Percentiles rank a stretch among this genome's conserved stretches.
Conservation (phyloP, 495 filamentous ascomycete genomes). For the Cladorrhinum samala region DNA sequence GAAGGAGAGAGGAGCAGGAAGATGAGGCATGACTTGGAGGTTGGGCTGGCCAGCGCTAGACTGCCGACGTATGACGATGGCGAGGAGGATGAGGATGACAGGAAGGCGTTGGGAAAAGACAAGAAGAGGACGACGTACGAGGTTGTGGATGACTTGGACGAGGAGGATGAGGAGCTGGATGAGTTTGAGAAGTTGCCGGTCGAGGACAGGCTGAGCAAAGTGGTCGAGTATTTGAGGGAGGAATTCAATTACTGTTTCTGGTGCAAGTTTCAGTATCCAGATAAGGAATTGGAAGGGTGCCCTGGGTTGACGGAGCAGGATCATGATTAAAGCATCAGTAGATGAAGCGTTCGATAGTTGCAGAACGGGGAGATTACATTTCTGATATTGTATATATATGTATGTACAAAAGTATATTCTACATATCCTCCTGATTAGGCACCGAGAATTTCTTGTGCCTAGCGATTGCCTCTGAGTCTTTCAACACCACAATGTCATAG, state of each 20-base stretch:
- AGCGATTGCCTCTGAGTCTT: constrained; percentile 16
- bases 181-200: constrained; percentile 66
- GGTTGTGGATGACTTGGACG: constrained; percentile 65
- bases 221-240: constrained; percentile 64
- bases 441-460: constrained; percentile 15
- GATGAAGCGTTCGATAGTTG: background rate
- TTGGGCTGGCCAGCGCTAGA: constrained; percentile 35
- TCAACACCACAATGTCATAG: constrained; percentile 27
- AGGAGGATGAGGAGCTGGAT: constrained; percentile 81
- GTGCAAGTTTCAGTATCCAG: constrained; percentile 79
- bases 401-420: too few species aligned
- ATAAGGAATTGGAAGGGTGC: constrained; percentile 75
- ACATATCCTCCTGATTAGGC: background rate
- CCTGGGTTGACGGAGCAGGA: constrained; percentile 88
- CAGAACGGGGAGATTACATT: too few species aligned
- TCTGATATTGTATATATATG: too few species aligned
- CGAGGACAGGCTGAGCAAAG: constrained; percentile 54
- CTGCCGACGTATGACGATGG: constrained; percentile 47
- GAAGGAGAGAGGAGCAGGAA: constrained; percentile 63
- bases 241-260: constrained; percentile 87
- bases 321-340: constrained; percentile 60
- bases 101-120: constrained; percentile 37
- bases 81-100: constrained; percentile 48
- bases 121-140: constrained; percentile 33
- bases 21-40: constrained; percentile 63